These are phyloP conservation scores for Casuarina equisetifolia DNA, from an alignment of 306 rosid genomes.

Conservation along the genomic window DNA sequence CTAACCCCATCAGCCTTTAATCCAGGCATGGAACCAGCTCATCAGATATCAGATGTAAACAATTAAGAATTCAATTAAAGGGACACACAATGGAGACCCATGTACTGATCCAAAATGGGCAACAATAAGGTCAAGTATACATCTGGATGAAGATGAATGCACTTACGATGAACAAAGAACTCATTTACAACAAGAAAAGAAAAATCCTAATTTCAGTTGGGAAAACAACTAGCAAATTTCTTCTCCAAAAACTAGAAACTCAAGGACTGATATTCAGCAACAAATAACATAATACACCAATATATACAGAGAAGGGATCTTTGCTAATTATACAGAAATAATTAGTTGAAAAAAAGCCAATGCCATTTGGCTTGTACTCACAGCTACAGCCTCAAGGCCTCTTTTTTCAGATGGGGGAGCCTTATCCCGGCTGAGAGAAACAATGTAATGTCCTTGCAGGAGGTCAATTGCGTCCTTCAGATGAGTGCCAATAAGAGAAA, in stretches of 20 bases:
- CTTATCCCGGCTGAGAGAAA: constrained; percentile 71
- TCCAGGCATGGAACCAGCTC: background rate
- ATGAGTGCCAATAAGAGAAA: constrained; percentile 19
- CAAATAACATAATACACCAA: constrained; percentile 13
- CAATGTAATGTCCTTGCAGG: constrained; percentile 94
- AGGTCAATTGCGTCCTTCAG: constrained; percentile 97
- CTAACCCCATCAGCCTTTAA: background rate
- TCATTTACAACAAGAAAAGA: background rate
- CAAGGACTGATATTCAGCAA: constrained; percentile 14
- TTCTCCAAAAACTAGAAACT: constrained; percentile 24
- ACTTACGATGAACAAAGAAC: background rate
- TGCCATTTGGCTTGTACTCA: constrained; percentile 49
- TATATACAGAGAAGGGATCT: constrained; percentile 8
- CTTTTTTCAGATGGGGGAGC: constrained; percentile 68
- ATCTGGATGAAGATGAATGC: background rate
- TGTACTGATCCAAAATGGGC: background rate
- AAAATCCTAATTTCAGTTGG: background rate
- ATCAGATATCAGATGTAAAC: background rate
- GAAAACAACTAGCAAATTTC: constrained; percentile 8
- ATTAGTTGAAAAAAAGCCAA: constrained; percentile 8
- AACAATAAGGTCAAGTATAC: background rate
- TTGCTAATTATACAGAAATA: constrained; percentile 6
- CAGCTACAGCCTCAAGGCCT: constrained; percentile 94
- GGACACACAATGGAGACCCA: background rate
- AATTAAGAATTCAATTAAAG: background rate